Conservation (phyloP, 2,329 filamentous ascomycete species). For the Colletotrichum tropicicola region DNA sequence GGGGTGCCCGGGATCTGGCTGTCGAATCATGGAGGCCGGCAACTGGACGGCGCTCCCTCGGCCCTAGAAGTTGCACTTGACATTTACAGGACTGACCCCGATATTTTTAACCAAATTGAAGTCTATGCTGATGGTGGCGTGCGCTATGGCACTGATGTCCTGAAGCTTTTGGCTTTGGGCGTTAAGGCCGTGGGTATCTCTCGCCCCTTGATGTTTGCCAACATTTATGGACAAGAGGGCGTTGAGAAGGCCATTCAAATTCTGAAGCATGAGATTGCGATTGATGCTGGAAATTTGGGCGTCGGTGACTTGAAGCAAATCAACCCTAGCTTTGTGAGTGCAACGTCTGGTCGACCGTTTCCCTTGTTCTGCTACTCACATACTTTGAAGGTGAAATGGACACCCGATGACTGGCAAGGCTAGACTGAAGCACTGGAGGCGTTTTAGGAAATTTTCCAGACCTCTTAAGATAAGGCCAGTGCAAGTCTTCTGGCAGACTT, state of each 20-base stretch:
- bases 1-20: slow-evolving; percentile 52
- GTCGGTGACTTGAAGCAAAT: background rate
- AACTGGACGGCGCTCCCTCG: slow-evolving; percentile 47
- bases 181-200: slow-evolving; percentile 54
- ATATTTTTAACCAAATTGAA: slow-evolving; percentile 36
- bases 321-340: background rate
- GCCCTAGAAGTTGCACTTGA: slow-evolving; percentile 44
- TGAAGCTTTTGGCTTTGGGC: slow-evolving; percentile 51
- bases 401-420: too few species aligned
- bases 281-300: slow-evolving; percentile 8
- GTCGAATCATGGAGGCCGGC: slow-evolving; percentile 53
- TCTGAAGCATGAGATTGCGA: slow-evolving; percentile 7
- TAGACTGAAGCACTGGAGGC: too few species aligned
- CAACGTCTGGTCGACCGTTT: too few species aligned
- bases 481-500: too few species aligned
- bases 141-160: slow-evolving; percentile 47
- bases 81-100: slow-evolving; percentile 36
- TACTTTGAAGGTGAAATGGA: too few species aligned
- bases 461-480: too few species aligned
- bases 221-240: slow-evolving; percentile 8
- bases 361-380: too few species aligned
- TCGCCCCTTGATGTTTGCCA: slow-evolving; percentile 39
- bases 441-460: too few species aligned
- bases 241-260: slow-evolving; percentile 5
- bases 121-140: slow-evolving; percentile 49